A percentile compares a stretch with the other conserved stretches of the same genome.
phyloP scores from a whole-genome alignment of 495 filamentous ascomycete genomes.

The Penicillium macrosclerotiorum region DNA sequence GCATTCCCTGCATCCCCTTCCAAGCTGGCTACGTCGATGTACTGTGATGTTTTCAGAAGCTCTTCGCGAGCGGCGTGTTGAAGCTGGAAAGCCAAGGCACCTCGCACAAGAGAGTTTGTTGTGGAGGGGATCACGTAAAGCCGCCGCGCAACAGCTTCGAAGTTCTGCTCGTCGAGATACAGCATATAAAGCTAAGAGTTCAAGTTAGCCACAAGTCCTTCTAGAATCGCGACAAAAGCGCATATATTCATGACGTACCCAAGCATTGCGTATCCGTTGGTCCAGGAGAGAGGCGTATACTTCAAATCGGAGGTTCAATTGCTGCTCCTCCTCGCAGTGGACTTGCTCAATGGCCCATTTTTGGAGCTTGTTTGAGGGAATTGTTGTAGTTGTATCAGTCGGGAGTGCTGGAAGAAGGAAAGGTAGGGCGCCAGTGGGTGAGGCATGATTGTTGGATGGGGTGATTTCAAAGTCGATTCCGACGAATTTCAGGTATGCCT shows the following conservation, averaged over 20 bases:
- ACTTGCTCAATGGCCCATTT: conserved; percentile 62
- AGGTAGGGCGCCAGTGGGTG: conserved; percentile 80
- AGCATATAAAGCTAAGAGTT: conserved; percentile 65
- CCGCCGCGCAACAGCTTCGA: conserved; percentile 55
- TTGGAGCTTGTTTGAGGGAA: conserved; percentile 66
- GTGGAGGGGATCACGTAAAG: conserved; percentile 70
- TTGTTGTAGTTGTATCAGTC: conserved; percentile 35
- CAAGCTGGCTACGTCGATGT: conserved; percentile 61
- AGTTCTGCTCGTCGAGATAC: conserved; percentile 70
- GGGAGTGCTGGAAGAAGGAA: conserved; percentile 68
- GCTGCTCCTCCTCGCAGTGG: conserved; percentile 48
- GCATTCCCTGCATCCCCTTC: conserved; percentile 69
- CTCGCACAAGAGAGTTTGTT: conserved; percentile 59
- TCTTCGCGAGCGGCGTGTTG: conserved; percentile 68
- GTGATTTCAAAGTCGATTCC: conserved; percentile 65
- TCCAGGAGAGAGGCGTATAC: conserved; percentile 83
- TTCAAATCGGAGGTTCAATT: conserved; percentile 61
- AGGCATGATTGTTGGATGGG: conserved; percentile 88
- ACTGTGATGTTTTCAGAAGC: conserved; percentile 60
- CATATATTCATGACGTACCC: conserved; percentile 51
- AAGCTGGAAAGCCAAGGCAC: conserved; percentile 61
- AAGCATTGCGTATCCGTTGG: conserved; percentile 77
- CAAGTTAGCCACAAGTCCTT: not conserved
- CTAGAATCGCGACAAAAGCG: not conserved
- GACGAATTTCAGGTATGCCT: conserved; percentile 84